Evolutionary conservation across 805 yeast species (phyloP), one percentile per base, ranked within the genome.

Genomic region (Hemisphaericaspora nanyangensis): DNA sequence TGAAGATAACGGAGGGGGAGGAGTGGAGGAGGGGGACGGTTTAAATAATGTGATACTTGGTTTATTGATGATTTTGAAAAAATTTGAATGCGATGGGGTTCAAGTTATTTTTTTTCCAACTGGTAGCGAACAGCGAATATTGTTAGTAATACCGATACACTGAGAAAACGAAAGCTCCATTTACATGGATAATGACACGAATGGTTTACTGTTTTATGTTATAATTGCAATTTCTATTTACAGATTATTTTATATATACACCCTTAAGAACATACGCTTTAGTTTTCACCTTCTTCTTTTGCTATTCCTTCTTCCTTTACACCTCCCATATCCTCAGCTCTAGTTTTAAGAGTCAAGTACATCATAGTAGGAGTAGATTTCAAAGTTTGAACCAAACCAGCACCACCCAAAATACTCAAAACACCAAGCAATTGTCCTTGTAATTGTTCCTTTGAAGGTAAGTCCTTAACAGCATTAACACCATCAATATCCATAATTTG

Each of bases 341-440:
- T 44, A 27, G 81, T 70, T 44, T 85, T 82, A 61, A 90, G 63
- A 7, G 95, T 85, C 61, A 88, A 67, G 55, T 86, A 86, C 50
- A 90, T 74, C 42, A 68, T 63, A 47, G 79, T 78, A 12, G 85
- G 64, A n/a, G 86, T 69, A 15, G 83, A 58, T 63, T 84, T 82
- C 55, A 91, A 73, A 13, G 96, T 86, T 64, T 77, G 77, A 10
- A 85, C 95, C 56, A 91, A 73, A 8, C 95, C 95, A 32, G 87
- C 90, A 55, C 97, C 98, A 42, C 95, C 86, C 47, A 86, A 70
- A 40, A 84, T 65, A n/a, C 90, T 81, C 55, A 91, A 76, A 40
- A 87, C 70, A 8, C 95, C 95, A 10, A 84, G 82, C 50, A 93
- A 76, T 72, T 90, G 85, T 7, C 85, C 79, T 42, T 86, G 93